Evolutionary conservation across 2,329 filamentous ascomycete genomes (phyloP), one percentile per base, ranked within the genome.

Genomic region (Phoma herbarum): DNA sequence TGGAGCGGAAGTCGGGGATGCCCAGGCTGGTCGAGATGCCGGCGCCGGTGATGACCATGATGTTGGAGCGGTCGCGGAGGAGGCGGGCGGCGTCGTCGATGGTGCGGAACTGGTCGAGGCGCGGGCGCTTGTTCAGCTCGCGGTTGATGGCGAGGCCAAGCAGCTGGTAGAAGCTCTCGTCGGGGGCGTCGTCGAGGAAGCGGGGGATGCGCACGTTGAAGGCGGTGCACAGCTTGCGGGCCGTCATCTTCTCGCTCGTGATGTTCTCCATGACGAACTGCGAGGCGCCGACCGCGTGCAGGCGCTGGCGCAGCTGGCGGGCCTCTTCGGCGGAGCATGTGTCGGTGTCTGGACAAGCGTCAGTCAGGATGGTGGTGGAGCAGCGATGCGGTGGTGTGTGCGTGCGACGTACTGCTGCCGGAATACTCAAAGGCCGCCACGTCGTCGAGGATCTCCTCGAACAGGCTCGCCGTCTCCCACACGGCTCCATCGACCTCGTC

Each of bases 21-120:
- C 95, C 95, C 20, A 99, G 87, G 50, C 92, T 97, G 0, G 95
- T 99, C 25, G 93, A 97, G 67, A 99, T 98, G 66, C 95, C 95
- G 18, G 95, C 95, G 50, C 95, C 95, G 1, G 95, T 98, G 66
- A 99, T 86, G 64, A 98, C 90, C 71, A 99, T 87, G 75, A 99
- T 93, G 76, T 97, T 96, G 66, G 86, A 86, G 57, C 89, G 87
- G 59, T 85, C 85, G 67, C 86, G 83, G 42, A 99, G 84, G 49
- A 99, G 82, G 14, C 83, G 79, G 9, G 95, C 93, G 4, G 92
- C 95, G 78, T 99, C 93, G 64, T 96, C 90, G 51, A 98, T 84
- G 1, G 89, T 88, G 80, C 97, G 97, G 83, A 92, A 93, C 61
- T 89, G 82, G 22, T 83, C 75, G 49, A 98, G 82, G 76, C 97